Conservation (phyloP, 768 basidiomycete species). For the Suillus placidus region DNA sequence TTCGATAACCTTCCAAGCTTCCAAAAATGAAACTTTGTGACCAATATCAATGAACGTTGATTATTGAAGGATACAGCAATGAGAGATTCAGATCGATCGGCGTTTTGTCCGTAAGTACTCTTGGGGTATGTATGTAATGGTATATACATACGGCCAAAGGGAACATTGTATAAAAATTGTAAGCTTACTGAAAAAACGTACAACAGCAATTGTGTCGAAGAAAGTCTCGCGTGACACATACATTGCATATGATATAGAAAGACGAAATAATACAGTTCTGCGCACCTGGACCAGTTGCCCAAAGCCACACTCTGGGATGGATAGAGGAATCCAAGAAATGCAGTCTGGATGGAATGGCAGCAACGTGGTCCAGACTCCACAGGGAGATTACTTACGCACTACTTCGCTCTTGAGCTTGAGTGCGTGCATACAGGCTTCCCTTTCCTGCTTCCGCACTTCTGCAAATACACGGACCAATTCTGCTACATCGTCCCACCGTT, state of each 20-base stretch:
- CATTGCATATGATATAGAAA: background rate
- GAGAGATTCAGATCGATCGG: background rate
- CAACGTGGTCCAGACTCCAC: background rate
- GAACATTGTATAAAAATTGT: background rate
- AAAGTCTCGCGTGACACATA: background rate
- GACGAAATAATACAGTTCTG: background rate
- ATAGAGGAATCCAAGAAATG: background rate
- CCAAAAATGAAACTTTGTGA: background rate
- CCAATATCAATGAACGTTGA: background rate
- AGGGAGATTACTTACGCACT: background rate
- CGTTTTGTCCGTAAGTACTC: background rate
- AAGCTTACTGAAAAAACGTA: background rate
- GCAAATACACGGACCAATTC: conserved; percentile 1
- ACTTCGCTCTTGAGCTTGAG: background rate
- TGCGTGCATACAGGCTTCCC: background rate
- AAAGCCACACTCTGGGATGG: background rate
- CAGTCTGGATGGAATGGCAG: background rate
- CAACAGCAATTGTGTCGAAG: background rate
- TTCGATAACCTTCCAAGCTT: conserved; percentile 15
- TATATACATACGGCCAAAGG: background rate
- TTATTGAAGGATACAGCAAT: background rate
- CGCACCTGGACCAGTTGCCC: background rate
- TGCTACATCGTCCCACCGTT: background rate
- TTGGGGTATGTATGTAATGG: background rate
- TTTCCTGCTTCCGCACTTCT: conserved; percentile 7